Evolutionary conservation across 1,139 yeast genomes (phyloP), one percentile per base, ranked within the genome.

Genomic region (Nakaseomyces uthaithaninus): DNA sequence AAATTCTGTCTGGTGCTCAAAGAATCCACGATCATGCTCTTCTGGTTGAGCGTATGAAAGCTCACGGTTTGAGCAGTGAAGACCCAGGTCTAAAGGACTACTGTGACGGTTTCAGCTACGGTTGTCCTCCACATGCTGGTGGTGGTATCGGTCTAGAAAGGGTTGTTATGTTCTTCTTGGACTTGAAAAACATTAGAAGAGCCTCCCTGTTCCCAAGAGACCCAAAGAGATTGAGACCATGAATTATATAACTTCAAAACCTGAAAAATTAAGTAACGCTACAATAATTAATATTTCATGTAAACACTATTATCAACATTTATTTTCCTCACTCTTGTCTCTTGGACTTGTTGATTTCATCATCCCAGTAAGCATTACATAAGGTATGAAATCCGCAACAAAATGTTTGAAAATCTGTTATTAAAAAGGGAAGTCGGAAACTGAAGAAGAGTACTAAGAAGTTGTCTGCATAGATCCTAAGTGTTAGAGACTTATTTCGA

Each of bases 61-160:
- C 71, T 37, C 95, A 83, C 57, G 97, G 76, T 36, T 79, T 93
- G 43, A 85, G 85, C 61, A 86, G 95, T 46, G 67, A 67, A 42
- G 74, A 74, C 48, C 83, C 87, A 25, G 97, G 97, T 49, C 70
- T 89, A 58, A 72, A 74, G 60, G 97, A 93, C 62, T 91, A 93
- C 65, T 81, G 86, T 47, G 89, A 89, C 50, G 94, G 95, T 16
- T 91, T 93, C 71, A 69, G 75, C 37, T 89, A 82, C 62, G 99
- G 97, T 16, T 91, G 96, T 72, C 80, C 95, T 50, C 98, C 99
- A 38, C 99, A 91, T 57, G 99, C 95, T 19, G 99, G 99, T 64
- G 99, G 98, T 69, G 99, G 99, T 67, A 91, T 91, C 63, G 99
- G 99, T 56, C 71, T 91, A 52, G 99, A 91, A 69, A 85, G 99